A percentile compares a stretch with the other conserved stretches of the same genome.
Conservation (phyloP, 306 rosid species). For the cucumber (Cucumis sativus) region Cucumber_9930_V3 NC_026656.2:339001-339500, state of each 20-base stretch:
- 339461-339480: conserved; percentile 99
- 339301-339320: conserved; percentile 4
- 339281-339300: neutral
- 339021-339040: neutral
- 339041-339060: neutral
- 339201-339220: conserved; percentile 76
- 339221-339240: conserved; percentile 90
- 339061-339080: neutral
- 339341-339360: conserved; percentile 44
- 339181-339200: conserved; percentile 85
- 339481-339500: conserved; percentile 94
- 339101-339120: neutral
- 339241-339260: conserved; percentile 96
- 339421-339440: conserved; percentile 93
- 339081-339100: neutral
- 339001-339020: conserved; percentile 95
- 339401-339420: conserved; percentile 68
- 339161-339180: conserved; percentile 68
- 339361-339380: conserved; percentile 82
- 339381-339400: conserved; percentile 94
- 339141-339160: conserved; percentile 39
- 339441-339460: conserved; percentile 95
- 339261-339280: conserved; percentile 8
- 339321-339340: neutral
- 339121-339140: neutral